These are phyloP conservation scores for Neofusicoccum parvum DNA, from an alignment of 2,329 filamentous ascomycete genomes.

Conservation along the genomic window DNA sequence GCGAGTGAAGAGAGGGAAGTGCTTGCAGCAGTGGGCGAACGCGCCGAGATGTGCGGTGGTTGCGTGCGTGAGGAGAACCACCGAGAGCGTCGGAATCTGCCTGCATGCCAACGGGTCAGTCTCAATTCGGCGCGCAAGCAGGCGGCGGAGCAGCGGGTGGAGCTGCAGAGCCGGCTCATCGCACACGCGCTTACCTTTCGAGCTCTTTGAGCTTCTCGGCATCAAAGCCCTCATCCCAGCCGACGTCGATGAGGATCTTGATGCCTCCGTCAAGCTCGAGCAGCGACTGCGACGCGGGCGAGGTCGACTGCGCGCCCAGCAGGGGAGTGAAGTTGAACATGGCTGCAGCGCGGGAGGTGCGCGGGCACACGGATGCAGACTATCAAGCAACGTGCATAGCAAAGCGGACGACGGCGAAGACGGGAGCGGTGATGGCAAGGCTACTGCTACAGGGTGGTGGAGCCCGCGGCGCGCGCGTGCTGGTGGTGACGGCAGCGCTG, in stretches of 20 bases:
- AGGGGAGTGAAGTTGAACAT: conserved; percentile 98
- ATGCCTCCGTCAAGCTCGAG: conserved; percentile 95
- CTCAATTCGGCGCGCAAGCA: background rate
- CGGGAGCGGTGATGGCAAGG: background rate
- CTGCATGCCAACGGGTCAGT: conserved; percentile 47
- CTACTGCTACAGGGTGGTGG: conserved; percentile 15
- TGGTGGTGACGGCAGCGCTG: conserved; percentile 1
- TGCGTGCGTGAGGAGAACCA: conserved; percentile 92
- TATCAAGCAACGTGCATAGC: conserved; percentile 14
- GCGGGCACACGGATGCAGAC: conserved; percentile 12
- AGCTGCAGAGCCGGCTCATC: background rate
- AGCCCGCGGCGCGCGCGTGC: conserved; percentile 8
- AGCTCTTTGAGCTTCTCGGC: conserved; percentile 79
- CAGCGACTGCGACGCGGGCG: conserved; percentile 88
- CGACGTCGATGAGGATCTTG: conserved; percentile 91
- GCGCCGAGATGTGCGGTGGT: conserved; percentile 90
- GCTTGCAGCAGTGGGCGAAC: conserved; percentile 95
- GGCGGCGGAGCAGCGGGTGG: no score
- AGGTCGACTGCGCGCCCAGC: conserved; percentile 85
- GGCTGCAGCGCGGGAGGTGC: conserved; percentile 22
- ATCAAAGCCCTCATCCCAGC: conserved; percentile 94
- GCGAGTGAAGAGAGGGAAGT: conserved; percentile 86
- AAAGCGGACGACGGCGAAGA: background rate
- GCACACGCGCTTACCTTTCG: conserved; percentile 67
- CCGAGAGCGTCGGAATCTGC: conserved; percentile 86